Conservation (phyloP, 148 eudicot species). For the Suaeda aralocaspica region DNA sequence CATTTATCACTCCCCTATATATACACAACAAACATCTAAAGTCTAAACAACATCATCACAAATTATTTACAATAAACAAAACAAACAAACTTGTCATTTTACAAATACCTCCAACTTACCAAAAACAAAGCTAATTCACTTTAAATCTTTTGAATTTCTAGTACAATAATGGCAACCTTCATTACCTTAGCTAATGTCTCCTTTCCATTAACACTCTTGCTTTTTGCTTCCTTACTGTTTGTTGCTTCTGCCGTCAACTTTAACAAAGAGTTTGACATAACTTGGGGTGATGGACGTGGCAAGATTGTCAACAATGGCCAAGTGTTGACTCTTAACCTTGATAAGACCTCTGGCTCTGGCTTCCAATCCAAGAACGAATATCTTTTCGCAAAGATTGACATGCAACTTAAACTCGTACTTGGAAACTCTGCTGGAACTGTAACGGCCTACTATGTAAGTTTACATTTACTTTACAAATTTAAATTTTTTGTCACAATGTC, state of each 20-base stretch:
- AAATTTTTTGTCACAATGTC: too few species aligned
- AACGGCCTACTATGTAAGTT: conserved; percentile 29
- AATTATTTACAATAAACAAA: too few species aligned
- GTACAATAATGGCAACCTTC: too few species aligned
- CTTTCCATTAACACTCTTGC: neutral
- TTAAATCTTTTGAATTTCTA: too few species aligned
- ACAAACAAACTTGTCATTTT: too few species aligned
- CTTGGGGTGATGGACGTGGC: conserved; percentile 32
- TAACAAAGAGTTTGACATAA: conserved; percentile 18
- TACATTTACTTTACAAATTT: neutral
- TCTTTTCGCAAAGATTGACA: conserved; percentile 29
- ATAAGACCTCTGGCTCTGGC: conserved; percentile 31
- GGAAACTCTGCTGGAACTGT: conserved; percentile 32
- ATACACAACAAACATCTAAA: too few species aligned
- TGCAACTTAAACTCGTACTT: conserved; percentile 31
- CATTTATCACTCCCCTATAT: too few species aligned
- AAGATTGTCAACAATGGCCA: conserved; percentile 24
- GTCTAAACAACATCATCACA: too few species aligned
- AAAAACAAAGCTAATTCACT: too few species aligned
- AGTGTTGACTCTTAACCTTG: conserved; percentile 25
- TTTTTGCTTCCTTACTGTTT: conserved; percentile 11
- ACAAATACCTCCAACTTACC: too few species aligned
- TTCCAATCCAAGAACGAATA: conserved; percentile 30
- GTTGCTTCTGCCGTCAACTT: conserved; percentile 24
- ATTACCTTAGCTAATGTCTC: too few species aligned